phyloP scores from a whole-genome alignment of 1,284 basidiomycete species.

The Gastroboletus turbinatus region DNA sequence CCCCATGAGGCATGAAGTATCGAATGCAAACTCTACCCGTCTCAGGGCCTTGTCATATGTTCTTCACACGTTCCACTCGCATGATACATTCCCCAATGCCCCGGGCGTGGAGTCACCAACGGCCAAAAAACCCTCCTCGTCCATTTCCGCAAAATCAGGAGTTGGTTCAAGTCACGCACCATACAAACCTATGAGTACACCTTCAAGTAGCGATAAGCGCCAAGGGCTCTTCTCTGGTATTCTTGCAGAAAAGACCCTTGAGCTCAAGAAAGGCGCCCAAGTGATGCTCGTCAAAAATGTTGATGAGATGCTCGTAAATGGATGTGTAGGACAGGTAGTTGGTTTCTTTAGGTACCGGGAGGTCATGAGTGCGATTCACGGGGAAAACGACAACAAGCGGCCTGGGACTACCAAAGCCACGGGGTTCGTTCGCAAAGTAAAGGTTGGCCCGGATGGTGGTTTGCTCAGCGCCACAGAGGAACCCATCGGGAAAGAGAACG shows the following conservation, averaged over 20 bases:
- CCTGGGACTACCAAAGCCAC: constrained; percentile 15
- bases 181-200: constrained; percentile 13
- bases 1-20: constrained; percentile 38
- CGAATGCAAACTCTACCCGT: constrained; percentile 35
- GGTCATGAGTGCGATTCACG: constrained; percentile 17
- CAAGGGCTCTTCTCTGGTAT: constrained; percentile 51
- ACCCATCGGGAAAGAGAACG: constrained; percentile 23
- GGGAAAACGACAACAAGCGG: constrained; percentile 23
- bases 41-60: constrained; percentile 32
- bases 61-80: constrained; percentile 29
- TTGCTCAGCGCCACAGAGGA: neutral
- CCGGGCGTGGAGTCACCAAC: neutral
- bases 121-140: constrained; percentile 3
- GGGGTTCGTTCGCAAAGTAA: constrained; percentile 29
- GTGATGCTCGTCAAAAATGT: constrained; percentile 80
- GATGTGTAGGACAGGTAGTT: constrained; percentile 66
- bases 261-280: constrained; percentile 56
- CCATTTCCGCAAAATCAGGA: neutral
- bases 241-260: constrained; percentile 49
- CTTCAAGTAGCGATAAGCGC: constrained; percentile 33
- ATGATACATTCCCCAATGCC: constrained; percentile 36
- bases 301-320: constrained; percentile 75
- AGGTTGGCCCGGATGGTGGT: constrained; percentile 3
- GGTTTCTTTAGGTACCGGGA: constrained; percentile 44
- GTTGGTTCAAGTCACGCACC: neutral